Conservation (phyloP, 2,329 filamentous ascomycete species). For the Penicillium sp. region DNA sequence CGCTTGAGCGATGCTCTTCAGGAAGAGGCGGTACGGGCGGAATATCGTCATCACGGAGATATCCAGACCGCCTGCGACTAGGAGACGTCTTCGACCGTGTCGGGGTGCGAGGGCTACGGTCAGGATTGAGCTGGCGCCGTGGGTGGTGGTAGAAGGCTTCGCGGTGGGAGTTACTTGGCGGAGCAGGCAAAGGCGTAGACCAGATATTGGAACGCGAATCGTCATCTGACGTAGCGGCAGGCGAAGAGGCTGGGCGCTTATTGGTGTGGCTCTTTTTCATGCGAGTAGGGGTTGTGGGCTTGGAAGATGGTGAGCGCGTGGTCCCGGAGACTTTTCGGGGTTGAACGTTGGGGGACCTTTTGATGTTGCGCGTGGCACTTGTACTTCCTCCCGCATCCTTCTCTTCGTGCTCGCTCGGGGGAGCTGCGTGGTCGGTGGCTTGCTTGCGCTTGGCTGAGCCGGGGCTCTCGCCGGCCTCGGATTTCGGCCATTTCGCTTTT, state of each 20-base stretch:
- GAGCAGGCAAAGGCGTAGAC: slow-evolving; percentile 12
- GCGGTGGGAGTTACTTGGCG: slow-evolving; percentile 7
- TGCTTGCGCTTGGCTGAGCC: slow-evolving; percentile 33
- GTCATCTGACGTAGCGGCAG: background rate
- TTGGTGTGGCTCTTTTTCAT: slow-evolving; percentile 22
- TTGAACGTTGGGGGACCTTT: slow-evolving; percentile 18
- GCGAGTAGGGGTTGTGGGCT: slow-evolving; percentile 19
- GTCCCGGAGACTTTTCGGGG: slow-evolving; percentile 16
- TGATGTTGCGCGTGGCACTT: slow-evolving; percentile 7
- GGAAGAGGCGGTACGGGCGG: slow-evolving; percentile 42
- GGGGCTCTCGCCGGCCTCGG: slow-evolving; percentile 30
- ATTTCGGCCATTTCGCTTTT: slow-evolving; percentile 31
- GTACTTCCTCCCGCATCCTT: background rate
- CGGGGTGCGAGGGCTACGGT: slow-evolving; percentile 17
- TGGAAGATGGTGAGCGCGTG: slow-evolving; percentile 21
- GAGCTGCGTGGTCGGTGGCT: slow-evolving; percentile 4
- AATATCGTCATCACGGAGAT: slow-evolving; percentile 29
- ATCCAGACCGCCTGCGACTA: slow-evolving; percentile 7
- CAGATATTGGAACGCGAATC: slow-evolving; percentile 2
- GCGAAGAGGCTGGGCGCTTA: slow-evolving; percentile 11
- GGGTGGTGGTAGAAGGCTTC: slow-evolving; percentile 20
- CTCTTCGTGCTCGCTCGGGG: slow-evolving; percentile 3
- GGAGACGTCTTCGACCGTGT: slow-evolving; percentile 17
- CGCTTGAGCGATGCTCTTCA: slow-evolving; percentile 28
- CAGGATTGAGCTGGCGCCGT: slow-evolving; percentile 19